Evolutionary conservation across 106 monocot species (phyloP).

Genomic region (Dactylorhiza incarnata): DNA sequence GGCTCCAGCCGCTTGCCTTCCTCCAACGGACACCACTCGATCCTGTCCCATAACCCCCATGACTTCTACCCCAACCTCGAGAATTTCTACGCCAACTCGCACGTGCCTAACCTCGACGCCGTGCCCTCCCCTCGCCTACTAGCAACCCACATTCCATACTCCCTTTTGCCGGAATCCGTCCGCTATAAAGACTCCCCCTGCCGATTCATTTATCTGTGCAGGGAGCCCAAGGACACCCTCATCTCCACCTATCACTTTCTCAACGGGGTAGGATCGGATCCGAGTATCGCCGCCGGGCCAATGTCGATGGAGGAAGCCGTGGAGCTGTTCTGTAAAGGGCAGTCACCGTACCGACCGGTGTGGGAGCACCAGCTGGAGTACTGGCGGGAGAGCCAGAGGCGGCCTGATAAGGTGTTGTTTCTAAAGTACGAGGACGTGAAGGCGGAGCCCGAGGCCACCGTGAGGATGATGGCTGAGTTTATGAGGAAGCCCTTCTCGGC

Average conservation of each 20-base stretch:
- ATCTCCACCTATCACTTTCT: constrained; percentile 27
- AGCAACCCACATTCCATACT: not conserved
- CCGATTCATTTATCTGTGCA: constrained; percentile 27
- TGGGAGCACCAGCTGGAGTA: constrained; percentile 27
- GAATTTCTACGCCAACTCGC: not conserved
- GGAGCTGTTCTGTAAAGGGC: constrained; percentile 1
- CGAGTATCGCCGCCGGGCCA: not conserved
- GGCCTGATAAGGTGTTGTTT: constrained; percentile 12
- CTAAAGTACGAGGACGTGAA: constrained; percentile 26
- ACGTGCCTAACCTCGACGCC: not conserved
- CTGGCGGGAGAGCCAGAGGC: constrained; percentile 14
- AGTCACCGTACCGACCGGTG: not conserved
- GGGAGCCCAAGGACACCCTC: constrained; percentile 31
- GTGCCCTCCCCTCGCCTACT: constrained; percentile 9
- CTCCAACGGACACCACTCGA: too few species aligned
- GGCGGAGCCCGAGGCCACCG: not conserved
- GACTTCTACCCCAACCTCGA: constrained; percentile 4
- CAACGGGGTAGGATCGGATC: not conserved
- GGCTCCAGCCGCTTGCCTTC: too few species aligned
- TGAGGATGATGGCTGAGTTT: constrained; percentile 28
- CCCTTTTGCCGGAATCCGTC: constrained; percentile 16
- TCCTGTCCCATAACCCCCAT: constrained; percentile 6
- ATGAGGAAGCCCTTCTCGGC: constrained; percentile 15
- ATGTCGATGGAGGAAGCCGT: constrained; percentile 4
- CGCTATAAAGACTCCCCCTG: constrained; percentile 13